A percentile compares a stretch with the other conserved stretches of the same genome.
Evolutionary conservation across 805 yeast genomes (phyloP).

Genomic region (Candida sonorensis): DNA sequence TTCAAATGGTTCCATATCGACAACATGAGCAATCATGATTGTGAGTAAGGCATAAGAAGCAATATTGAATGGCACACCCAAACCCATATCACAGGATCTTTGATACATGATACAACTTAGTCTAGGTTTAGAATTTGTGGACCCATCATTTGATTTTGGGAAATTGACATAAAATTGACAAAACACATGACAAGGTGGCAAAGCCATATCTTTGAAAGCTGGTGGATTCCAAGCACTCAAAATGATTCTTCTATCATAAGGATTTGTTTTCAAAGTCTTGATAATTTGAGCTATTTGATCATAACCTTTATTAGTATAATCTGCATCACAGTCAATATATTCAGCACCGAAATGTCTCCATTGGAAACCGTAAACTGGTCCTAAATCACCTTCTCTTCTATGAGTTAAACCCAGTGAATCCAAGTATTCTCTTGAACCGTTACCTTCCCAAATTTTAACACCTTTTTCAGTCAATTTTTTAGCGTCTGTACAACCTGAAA

Average conservation of each 20-base stretch:
- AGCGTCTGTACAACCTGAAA: constrained; percentile 85
- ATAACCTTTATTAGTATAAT: constrained; percentile 80
- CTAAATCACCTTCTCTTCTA: constrained; percentile 89
- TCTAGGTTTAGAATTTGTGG: constrained; percentile 52
- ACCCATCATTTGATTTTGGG: constrained; percentile 50
- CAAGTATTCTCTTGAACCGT: constrained; percentile 87
- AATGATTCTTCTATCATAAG: constrained; percentile 91
- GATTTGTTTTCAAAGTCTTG: constrained; percentile 73
- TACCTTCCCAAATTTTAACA: constrained; percentile 98
- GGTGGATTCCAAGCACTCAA: constrained; percentile 99
- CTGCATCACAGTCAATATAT: constrained; percentile 78
- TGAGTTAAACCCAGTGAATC: constrained; percentile 75
- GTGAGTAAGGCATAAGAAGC: constrained; percentile 94
- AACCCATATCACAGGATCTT: constrained; percentile 98
- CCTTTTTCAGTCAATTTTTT: constrained; percentile 71
- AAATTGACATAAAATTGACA: constrained; percentile 91
- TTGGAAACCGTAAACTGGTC: constrained; percentile 98
- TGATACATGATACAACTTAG: constrained; percentile 89
- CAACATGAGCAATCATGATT: constrained; percentile 92
- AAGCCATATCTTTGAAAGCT: constrained; percentile 88
- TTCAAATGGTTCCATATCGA: constrained; percentile 92
- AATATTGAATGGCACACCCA: constrained; percentile 98
- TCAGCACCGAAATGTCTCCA: constrained; percentile 99
- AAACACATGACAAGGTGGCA: constrained; percentile 97
- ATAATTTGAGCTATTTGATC: constrained; percentile 85